Evolutionary conservation across 805 yeast genomes (phyloP).

Genomic region (Torulaspora gathmanii): DNA sequence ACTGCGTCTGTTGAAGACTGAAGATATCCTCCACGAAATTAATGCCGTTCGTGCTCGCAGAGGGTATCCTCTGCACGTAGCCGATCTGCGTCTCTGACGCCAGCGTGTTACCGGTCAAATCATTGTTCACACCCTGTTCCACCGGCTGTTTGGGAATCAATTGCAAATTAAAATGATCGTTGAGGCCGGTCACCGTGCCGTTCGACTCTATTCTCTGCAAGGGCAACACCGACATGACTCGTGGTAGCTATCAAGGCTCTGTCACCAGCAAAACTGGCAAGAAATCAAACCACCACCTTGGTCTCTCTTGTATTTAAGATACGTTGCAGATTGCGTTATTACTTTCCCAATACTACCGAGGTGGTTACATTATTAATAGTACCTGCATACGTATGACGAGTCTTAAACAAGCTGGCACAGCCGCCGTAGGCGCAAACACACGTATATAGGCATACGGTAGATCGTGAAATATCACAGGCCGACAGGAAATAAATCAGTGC

Average conservation of each 20-base stretch:
- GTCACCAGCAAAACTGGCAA: no score
- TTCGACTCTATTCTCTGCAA: constrained; percentile 19
- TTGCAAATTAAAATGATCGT: constrained; percentile 19
- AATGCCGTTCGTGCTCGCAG: constrained; percentile 1
- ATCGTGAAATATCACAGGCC: background rate
- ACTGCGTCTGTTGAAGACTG: constrained; percentile 6
- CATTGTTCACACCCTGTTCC: constrained; percentile 19
- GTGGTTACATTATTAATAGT: background rate
- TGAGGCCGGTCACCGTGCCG: constrained; percentile 17
- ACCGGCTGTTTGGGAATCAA: constrained; percentile 14
- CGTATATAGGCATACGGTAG: background rate
- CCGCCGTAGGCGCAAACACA: background rate
- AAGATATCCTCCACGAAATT: constrained; percentile 12
- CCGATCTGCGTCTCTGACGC: constrained; percentile 12
- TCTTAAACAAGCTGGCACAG: background rate
- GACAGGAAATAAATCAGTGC: background rate
- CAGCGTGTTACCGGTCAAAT: constrained; percentile 33
- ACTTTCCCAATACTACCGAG: no score
- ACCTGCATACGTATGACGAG: background rate
- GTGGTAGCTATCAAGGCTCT: no score
- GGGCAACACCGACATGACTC: constrained; percentile 16
- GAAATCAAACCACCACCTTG: no score
- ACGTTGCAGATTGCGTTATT: no score
- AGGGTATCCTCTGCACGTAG: constrained; percentile 4
- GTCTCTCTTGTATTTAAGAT: no score